A percentile compares a stretch with the other conserved stretches of the same genome.
Conservation (phyloP, 441 rosid genomes). For the Jatropha multifida region DNA sequence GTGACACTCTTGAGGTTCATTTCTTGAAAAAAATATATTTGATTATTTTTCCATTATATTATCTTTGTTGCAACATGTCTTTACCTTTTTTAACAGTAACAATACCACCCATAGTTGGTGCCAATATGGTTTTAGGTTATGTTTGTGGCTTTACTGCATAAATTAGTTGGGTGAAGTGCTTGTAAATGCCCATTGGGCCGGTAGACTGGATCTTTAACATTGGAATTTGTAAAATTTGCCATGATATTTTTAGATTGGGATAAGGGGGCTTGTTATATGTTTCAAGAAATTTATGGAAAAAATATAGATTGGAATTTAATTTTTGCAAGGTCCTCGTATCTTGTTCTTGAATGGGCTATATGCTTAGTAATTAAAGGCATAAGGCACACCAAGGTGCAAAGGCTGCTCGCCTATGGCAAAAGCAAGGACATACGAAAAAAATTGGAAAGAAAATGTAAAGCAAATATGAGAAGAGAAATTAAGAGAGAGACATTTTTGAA, state of each 20-base stretch:
- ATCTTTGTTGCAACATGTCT: too few relatives aligned
- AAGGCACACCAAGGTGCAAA: too few relatives aligned
- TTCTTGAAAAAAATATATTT: neutral
- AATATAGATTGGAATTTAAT: neutral
- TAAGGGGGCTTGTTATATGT: neutral
- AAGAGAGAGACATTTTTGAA: too few relatives aligned
- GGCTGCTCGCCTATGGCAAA: too few relatives aligned
- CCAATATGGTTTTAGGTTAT: neutral
- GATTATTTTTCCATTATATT: neutral
- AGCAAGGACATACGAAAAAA: too few relatives aligned
- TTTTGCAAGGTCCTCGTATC: neutral
- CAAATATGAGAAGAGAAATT: too few relatives aligned
- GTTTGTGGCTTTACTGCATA: neutral
- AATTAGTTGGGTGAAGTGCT: neutral
- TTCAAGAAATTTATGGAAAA: neutral
- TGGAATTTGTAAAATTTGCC: neutral
- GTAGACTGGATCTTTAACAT: neutral
- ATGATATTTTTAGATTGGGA: neutral
- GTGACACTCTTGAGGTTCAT: neutral
- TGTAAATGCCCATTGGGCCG: neutral
- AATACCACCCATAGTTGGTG: neutral
- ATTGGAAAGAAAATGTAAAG: too few relatives aligned
- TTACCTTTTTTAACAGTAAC: neutral
- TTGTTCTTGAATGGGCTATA: neutral
- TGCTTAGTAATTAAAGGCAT: too few relatives aligned